phyloP scores from a whole-genome alignment of 805 yeast genomes.

The Wickerhamomyces sydowiorum region DNA sequence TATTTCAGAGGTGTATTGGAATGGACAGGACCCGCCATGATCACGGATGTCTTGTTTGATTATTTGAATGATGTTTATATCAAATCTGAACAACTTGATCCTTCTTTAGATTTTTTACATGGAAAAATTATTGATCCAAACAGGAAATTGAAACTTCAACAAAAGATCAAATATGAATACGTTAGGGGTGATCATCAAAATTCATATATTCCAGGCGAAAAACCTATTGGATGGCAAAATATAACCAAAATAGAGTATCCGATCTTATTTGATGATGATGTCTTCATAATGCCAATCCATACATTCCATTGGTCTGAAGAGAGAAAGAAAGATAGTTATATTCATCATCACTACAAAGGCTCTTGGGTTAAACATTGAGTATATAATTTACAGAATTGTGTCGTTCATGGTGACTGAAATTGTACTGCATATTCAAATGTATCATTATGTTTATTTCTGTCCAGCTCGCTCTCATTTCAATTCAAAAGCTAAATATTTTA shows the following conservation, averaged over 20 bases:
- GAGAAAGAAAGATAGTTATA: slow-evolving; percentile 53
- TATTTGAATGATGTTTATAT: slow-evolving; percentile 29
- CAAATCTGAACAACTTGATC: not conserved
- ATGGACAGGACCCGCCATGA: slow-evolving; percentile 49
- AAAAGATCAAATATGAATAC: not conserved
- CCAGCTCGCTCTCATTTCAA: too few species aligned
- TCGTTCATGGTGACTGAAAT: too few species aligned
- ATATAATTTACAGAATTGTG: too few species aligned
- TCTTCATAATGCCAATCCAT: slow-evolving; percentile 48
- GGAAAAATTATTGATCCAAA: not conserved
- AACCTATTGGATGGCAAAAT: slow-evolving; percentile 42
- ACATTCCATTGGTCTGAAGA: slow-evolving; percentile 53
- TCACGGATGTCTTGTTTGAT: slow-evolving; percentile 41
- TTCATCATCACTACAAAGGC: slow-evolving; percentile 51
- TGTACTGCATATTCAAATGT: too few species aligned
- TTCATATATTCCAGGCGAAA: not conserved
- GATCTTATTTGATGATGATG: slow-evolving; percentile 47
- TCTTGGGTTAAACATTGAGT: slow-evolving; percentile 41
- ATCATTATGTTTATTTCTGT: too few species aligned
- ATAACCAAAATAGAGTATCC: slow-evolving; percentile 52
- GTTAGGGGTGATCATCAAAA: not conserved
- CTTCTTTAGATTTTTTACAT: not conserved
- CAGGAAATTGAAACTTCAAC: not conserved
- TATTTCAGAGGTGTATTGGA: slow-evolving; percentile 54
- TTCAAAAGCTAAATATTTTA: too few species aligned